Conservation (phyloP, 805 yeast genomes). For the Scheffersomyces ergatensis region DNA sequence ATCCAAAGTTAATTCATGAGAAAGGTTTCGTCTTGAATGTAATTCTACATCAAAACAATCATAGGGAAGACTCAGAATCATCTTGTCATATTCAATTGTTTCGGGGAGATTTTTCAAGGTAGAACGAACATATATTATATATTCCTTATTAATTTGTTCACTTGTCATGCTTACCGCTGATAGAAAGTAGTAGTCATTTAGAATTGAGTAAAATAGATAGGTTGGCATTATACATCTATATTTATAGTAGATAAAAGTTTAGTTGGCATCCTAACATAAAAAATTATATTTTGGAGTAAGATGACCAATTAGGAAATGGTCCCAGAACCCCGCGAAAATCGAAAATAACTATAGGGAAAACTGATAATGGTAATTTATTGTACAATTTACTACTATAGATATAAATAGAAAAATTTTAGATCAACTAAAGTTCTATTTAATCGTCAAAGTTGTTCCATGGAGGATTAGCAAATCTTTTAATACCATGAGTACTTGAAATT, state of each 20-base stretch:
- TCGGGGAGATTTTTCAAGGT: constrained; percentile 32
- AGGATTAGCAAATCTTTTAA: constrained; percentile 29
- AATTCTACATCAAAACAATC: constrained; percentile 28
- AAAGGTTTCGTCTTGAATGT: constrained; percentile 21
- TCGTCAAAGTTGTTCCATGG: constrained; percentile 14
- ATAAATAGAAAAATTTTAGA: too few relatives aligned
- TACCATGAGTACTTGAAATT: constrained; percentile 31
- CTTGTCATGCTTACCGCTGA: constrained; percentile 29
- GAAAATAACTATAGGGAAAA: too few relatives aligned
- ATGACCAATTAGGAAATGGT: too few relatives aligned
- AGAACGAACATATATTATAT: constrained; percentile 31
- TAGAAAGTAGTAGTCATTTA: neutral
- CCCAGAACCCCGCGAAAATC: too few relatives aligned
- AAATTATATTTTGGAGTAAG: too few relatives aligned
- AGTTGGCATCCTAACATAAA: too few relatives aligned
- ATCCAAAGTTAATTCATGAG: constrained; percentile 36
- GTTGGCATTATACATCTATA: too few relatives aligned
- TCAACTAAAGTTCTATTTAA: neutral
- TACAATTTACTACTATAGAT: too few relatives aligned
- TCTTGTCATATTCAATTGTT: constrained; percentile 48
- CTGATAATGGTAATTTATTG: too few relatives aligned
- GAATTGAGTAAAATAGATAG: too few relatives aligned
- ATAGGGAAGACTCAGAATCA: constrained; percentile 54
- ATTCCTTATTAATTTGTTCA: constrained; percentile 23
- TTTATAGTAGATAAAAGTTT: too few relatives aligned